A percentile compares a stretch with the other conserved stretches of the same genome.
Evolutionary conservation across 1,284 basidiomycete genomes (phyloP).

Genomic region (Cutaneotrichosporon sp.): DNA sequence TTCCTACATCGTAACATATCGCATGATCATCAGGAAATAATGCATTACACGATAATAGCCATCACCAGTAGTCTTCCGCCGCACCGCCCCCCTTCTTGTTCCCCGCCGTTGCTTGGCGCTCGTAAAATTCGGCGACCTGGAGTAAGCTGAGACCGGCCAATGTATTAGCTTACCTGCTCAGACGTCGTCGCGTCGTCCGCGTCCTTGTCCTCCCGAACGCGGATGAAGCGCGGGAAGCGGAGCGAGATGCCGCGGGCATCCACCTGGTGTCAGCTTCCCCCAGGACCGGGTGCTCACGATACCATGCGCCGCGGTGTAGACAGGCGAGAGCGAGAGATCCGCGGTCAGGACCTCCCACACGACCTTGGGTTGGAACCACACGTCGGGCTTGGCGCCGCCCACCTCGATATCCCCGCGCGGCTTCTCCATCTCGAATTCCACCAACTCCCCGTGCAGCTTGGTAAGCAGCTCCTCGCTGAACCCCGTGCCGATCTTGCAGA

Average conservation of each 20-base stretch:
- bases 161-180: constrained; percentile 57
- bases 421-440: constrained; percentile 61
- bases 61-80: constrained; percentile 71
- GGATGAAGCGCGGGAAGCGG: constrained; percentile 91
- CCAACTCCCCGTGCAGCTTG: constrained; percentile 74
- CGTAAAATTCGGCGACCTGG: constrained; percentile 93
- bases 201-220: constrained; percentile 85
- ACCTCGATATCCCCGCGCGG: constrained; percentile 69
- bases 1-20: no score
- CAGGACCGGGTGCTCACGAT: constrained; percentile 56
- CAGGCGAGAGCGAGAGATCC: constrained; percentile 91
- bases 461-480: constrained; percentile 89
- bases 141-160: background rate
- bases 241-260: constrained; percentile 87
- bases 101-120: constrained; percentile 72
- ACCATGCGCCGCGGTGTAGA: constrained; percentile 96
- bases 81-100: constrained; percentile 59
- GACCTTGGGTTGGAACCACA: constrained; percentile 90
- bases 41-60: no score
- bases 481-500: constrained; percentile 98
- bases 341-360: constrained; percentile 99
- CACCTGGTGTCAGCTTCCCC: constrained; percentile 52
- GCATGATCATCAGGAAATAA: no score
- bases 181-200: constrained; percentile 87
- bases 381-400: constrained; percentile 85